Conservation (phyloP, 225 moss, liverwort and hornwort species). For the Takakia lepidozioides region DNA sequence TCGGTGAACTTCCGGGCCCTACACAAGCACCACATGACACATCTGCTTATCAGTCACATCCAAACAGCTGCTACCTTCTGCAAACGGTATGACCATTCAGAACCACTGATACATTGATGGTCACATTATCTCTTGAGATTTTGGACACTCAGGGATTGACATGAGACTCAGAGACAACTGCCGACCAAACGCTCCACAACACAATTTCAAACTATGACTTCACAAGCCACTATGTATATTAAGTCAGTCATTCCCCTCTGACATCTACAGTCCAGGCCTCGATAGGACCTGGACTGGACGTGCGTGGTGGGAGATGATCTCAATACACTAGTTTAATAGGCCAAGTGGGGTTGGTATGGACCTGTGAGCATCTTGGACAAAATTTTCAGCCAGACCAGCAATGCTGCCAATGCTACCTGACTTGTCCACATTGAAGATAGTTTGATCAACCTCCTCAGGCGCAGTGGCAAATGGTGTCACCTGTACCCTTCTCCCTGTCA, state of each 20-base stretch:
- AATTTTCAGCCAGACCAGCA: conserved; percentile 60
- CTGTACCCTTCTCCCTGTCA: conserved; percentile 23
- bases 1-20: conserved; percentile 90
- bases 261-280: too few relatives aligned
- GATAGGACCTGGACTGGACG: too few relatives aligned
- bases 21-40: conserved; percentile 2
- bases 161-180: too few relatives aligned
- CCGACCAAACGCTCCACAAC: too few relatives aligned
- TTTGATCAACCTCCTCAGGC: conserved; percentile 91
- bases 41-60: not conserved
- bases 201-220: too few relatives aligned
- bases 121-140: too few relatives aligned
- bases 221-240: not conserved
- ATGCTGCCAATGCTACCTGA: conserved; percentile 61
- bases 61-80: too few relatives aligned
- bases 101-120: too few relatives aligned
- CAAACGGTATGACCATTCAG: too few relatives aligned
- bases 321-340: not conserved
- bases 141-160: too few relatives aligned
- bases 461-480: conserved; percentile 88
- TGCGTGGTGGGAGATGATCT: too few relatives aligned
- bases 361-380: conserved; percentile 78
- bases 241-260: too few relatives aligned
- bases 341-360: conserved; percentile 6
- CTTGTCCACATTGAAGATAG: conserved; percentile 82